Percentiles rank a stretch among this genome's conserved stretches.
phyloP scores from a whole-genome alignment of 2,329 filamentous ascomycete species.

The Penicillium rolfsii region DNA sequence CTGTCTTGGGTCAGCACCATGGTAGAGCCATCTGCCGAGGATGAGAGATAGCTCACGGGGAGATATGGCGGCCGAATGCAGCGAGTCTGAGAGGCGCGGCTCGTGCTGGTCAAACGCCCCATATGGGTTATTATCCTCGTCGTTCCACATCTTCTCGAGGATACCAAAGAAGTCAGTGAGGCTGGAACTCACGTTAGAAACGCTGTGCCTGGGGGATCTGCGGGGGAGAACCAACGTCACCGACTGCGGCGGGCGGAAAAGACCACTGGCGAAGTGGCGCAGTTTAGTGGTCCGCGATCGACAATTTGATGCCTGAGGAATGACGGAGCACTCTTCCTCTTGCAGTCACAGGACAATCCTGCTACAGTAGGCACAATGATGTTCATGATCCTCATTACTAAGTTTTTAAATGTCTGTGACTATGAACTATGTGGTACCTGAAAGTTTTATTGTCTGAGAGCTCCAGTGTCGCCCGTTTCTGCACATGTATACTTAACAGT shows the following conservation, averaged over 20 bases:
- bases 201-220: conserved; percentile 31
- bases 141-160: conserved; percentile 81
- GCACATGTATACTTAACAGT: too few relatives aligned
- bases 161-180: conserved; percentile 7
- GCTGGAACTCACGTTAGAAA: conserved; percentile 12
- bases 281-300: background rate
- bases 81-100: conserved; percentile 70
- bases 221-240: conserved; percentile 29
- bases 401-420: too few relatives aligned
- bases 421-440: too few relatives aligned
- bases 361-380: too few relatives aligned
- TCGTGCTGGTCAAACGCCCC: conserved; percentile 90
- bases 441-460: too few relatives aligned
- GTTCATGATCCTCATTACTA: too few relatives aligned
- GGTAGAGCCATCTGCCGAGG: background rate
- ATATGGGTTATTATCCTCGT: conserved; percentile 98
- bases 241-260: conserved; percentile 8
- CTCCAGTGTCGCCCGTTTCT: too few relatives aligned
- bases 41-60: conserved; percentile 53
- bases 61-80: conserved; percentile 59
- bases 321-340: too few relatives aligned
- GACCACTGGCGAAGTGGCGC: conserved; percentile 5
- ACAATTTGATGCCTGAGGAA: conserved; percentile 1
- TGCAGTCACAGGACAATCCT: too few relatives aligned
- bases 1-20: conserved; percentile 27